Evolutionary conservation across 106 monocot species (phyloP).

Genomic region (Vanilla planifolia): DNA sequence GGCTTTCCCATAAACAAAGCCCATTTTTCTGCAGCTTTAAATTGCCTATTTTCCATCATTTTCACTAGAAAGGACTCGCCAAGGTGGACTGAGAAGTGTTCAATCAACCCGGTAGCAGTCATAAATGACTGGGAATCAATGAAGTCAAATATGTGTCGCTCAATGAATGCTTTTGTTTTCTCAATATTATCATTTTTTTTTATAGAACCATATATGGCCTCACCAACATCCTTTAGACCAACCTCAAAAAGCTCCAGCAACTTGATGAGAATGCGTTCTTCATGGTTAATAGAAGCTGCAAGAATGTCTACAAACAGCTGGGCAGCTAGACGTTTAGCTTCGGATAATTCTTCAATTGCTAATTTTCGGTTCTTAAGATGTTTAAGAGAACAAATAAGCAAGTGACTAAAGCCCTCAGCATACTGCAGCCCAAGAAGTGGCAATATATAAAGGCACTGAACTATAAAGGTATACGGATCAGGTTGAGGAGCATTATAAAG

Average conservation of each 20-base stretch:
- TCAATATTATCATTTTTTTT: constrained; percentile 28
- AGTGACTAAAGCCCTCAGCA: constrained; percentile 86
- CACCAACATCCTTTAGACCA: constrained; percentile 61
- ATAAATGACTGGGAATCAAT: constrained; percentile 66
- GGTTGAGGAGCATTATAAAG: constrained; percentile 53
- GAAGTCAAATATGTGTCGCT: constrained; percentile 34
- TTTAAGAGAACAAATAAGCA: constrained; percentile 68
- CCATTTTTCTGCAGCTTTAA: constrained; percentile 79
- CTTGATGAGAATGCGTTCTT: constrained; percentile 80
- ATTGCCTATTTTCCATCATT: constrained; percentile 59
- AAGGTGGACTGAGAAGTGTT: constrained; percentile 49
- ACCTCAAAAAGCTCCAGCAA: constrained; percentile 66
- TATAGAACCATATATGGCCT: constrained; percentile 34
- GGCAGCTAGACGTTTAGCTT: constrained; percentile 59
- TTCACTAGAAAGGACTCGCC: constrained; percentile 51
- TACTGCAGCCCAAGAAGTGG: constrained; percentile 74
- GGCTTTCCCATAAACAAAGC: constrained; percentile 71
- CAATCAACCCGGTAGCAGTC: constrained; percentile 61
- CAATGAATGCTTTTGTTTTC: constrained; percentile 35
- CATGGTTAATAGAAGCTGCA: constrained; percentile 43
- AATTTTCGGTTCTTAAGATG: constrained; percentile 40
- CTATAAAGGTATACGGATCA: constrained; percentile 57
- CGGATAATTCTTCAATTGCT: constrained; percentile 24
- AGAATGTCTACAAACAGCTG: constrained; percentile 61
- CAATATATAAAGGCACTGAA: constrained; percentile 77